These are phyloP conservation scores for Lenzites betulinus DNA, from an alignment of 768 basidiomycete species.

Conservation along the genomic window DNA sequence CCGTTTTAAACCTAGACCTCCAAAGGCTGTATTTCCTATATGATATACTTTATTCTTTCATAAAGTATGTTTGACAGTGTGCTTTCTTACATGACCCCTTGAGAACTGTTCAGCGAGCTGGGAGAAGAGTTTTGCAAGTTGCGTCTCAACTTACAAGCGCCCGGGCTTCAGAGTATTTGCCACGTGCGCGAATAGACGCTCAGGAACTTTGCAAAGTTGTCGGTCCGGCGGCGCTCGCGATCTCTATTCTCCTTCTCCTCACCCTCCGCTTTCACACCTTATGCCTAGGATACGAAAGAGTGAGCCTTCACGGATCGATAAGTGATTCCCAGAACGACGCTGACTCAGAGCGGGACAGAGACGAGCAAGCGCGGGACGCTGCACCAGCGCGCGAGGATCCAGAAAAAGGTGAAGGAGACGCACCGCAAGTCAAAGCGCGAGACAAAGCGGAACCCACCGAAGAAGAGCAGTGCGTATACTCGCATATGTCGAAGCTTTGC, in stretches of 20 bases:
- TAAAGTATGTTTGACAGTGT: not conserved
- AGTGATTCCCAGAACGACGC: not conserved
- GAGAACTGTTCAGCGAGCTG: no score
- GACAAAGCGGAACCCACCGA: constrained; percentile 77
- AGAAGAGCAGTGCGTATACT: constrained; percentile 78
- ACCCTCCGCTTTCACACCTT: not conserved
- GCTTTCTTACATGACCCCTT: no score
- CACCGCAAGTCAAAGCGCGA: constrained; percentile 74
- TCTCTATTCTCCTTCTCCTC: not conserved
- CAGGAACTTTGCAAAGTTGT: not conserved
- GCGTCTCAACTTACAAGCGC: no score
- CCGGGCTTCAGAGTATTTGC: not conserved
- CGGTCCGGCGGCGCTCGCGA: not conserved
- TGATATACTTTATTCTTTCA: not conserved
- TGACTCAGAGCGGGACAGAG: constrained; percentile 45
- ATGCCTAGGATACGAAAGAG: constrained; percentile 78
- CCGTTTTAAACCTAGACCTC: constrained; percentile 2
- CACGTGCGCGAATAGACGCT: not conserved
- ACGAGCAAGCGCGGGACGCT: constrained; percentile 82
- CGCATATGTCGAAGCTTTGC: not conserved
- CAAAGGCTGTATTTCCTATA: not conserved
- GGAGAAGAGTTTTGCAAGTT: no score
- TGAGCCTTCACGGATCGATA: constrained; percentile 31
- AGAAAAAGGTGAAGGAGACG: constrained; percentile 75
- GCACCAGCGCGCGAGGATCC: constrained; percentile 69